A percentile compares a stretch with the other conserved stretches of the same genome.
These are phyloP conservation scores for Cicer cuneatum DNA, from an alignment of 306 rosid species.

Conservation along the genomic window DNA sequence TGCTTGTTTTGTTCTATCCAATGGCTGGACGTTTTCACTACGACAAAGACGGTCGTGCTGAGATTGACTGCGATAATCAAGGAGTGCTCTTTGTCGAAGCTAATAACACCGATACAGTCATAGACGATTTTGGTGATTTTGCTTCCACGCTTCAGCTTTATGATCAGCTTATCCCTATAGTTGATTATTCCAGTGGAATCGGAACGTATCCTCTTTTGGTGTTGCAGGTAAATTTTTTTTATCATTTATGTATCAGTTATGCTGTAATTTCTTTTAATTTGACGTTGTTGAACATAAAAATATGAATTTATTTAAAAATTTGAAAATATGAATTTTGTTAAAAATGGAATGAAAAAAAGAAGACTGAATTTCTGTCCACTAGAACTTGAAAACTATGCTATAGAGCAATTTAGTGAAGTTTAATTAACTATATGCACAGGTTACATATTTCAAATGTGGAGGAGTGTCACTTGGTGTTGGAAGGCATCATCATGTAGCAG, in stretches of 20 bases:
- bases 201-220: conserved; percentile 66
- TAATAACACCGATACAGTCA: conserved; percentile 47
- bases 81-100: conserved; percentile 87
- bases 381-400: neutral
- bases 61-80: conserved; percentile 71
- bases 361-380: too few species aligned
- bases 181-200: conserved; percentile 74
- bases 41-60: conserved; percentile 76
- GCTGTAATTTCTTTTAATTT: too few species aligned
- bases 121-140: conserved; percentile 85
- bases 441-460: conserved; percentile 86
- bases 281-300: too few species aligned
- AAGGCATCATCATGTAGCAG: conserved; percentile 85
- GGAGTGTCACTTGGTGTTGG: conserved; percentile 97
- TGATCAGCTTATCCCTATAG: conserved; percentile 76
- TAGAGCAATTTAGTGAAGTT: neutral
- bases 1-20: conserved; percentile 74
- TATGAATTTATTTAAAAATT: too few species aligned
- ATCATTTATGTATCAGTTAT: neutral
- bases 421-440: conserved; percentile 47
- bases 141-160: conserved; percentile 75
- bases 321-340: too few species aligned
- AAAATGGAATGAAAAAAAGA: too few species aligned
- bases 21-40: conserved; percentile 78
- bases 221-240: conserved; percentile 58